These are phyloP conservation scores for Pyrenophora tritici-repentis DNA, from an alignment of 2,329 filamentous ascomycete species.

Conservation along the genomic window DNA sequence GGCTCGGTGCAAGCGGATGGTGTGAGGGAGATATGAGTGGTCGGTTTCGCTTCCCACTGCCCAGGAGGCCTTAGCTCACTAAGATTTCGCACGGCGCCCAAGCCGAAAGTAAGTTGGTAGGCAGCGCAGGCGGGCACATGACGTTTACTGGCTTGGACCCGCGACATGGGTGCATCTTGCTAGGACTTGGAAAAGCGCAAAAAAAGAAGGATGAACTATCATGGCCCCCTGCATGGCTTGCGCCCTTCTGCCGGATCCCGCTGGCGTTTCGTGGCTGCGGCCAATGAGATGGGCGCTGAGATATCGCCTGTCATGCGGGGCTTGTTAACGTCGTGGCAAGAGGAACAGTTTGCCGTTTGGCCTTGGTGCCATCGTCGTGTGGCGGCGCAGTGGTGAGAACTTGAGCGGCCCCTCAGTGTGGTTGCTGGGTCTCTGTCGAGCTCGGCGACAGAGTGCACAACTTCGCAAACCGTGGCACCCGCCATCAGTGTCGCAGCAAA, in stretches of 20 bases:
- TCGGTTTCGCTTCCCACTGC: constrained; percentile 25
- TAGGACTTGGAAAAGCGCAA: constrained; percentile 27
- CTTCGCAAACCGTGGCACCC: background rate
- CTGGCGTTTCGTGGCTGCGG: constrained; percentile 22
- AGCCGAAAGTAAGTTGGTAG: constrained; percentile 23
- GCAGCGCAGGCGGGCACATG: constrained; percentile 35
- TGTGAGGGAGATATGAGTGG: constrained; percentile 35
- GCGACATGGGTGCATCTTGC: constrained; percentile 33
- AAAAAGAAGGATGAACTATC: constrained; percentile 24
- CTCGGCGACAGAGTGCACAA: background rate
- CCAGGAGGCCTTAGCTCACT: constrained; percentile 14
- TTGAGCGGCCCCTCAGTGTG: constrained; percentile 1
- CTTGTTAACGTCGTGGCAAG: constrained; percentile 35
- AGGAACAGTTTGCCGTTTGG: constrained; percentile 16
- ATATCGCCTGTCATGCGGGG: constrained; percentile 8
- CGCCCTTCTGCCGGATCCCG: constrained; percentile 26
- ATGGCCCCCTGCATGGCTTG: constrained; percentile 26
- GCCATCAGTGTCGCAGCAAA: constrained; percentile 30
- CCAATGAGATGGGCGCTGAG: constrained; percentile 22
- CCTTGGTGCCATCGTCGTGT: constrained; percentile 15
- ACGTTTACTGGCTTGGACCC: constrained; percentile 37
- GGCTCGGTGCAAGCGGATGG: constrained; percentile 31
- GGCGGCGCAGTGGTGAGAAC: constrained; percentile 13
- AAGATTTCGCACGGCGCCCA: constrained; percentile 34
- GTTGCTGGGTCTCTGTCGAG: background rate